These are phyloP conservation scores for Wallacemonas collosoma DNA, from an alignment of 208 protist genomes.

Conservation along the genomic window DNA sequence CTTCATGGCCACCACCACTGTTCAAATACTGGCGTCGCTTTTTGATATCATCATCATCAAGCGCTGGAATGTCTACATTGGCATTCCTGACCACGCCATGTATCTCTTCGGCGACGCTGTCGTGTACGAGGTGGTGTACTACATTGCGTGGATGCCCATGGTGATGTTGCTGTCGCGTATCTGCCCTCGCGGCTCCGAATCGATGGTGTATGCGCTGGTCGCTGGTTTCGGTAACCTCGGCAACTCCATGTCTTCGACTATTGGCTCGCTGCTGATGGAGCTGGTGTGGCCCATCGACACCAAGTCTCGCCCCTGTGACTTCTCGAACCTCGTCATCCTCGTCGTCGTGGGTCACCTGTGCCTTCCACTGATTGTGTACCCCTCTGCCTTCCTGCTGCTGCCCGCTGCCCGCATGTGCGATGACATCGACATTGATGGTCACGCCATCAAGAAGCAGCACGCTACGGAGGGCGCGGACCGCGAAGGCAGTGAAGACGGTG, in stretches of 20 bases:
- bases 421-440: conserved; percentile 28
- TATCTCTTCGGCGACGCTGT: conserved; percentile 71
- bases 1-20: conserved; percentile 45
- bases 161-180: conserved; percentile 80
- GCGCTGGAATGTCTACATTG: conserved; percentile 62
- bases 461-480: no score
- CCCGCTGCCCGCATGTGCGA: conserved; percentile 38
- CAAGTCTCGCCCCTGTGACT: conserved; percentile 54
- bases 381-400: conserved; percentile 43
- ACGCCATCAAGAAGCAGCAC: background rate
- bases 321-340: conserved; percentile 56
- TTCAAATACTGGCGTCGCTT: conserved; percentile 50
- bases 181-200: conserved; percentile 82
- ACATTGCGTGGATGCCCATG: conserved; percentile 72
- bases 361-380: conserved; percentile 51
- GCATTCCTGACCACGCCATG: conserved; percentile 63
- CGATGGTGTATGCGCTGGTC: conserved; percentile 78
- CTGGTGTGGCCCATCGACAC: conserved; percentile 42
- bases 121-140: conserved; percentile 58
- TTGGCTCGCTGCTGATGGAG: conserved; percentile 62
- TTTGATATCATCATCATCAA: conserved; percentile 77
- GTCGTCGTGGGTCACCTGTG: conserved; percentile 56
- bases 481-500: no score
- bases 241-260: conserved; percentile 30
- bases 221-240: conserved; percentile 83